These are phyloP conservation scores for Solanum appendiculatum DNA, from an alignment of 257 asterid genomes.

Conservation along the genomic window DNA sequence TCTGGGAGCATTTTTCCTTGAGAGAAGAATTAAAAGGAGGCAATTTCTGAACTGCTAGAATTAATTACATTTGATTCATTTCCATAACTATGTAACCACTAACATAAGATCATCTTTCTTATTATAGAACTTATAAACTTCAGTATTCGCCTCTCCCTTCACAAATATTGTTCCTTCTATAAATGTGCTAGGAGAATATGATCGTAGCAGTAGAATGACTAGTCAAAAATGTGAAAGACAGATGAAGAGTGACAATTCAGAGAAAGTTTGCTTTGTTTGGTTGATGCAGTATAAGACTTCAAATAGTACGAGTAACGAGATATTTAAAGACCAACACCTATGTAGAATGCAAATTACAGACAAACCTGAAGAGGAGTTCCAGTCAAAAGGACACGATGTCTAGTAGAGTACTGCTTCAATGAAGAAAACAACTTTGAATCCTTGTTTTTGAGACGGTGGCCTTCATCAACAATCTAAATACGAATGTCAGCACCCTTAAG, in stretches of 20 bases:
- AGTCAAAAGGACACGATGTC: constrained; percentile 87
- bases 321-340: background rate
- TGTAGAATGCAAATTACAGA: background rate
- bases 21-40: background rate
- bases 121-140: background rate
- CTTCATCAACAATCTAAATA: constrained; percentile 93
- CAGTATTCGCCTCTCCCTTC: background rate
- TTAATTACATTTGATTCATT: background rate
- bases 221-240: background rate
- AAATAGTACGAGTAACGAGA: background rate
- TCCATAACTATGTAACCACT: background rate
- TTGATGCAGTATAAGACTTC: background rate
- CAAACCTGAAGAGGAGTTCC: constrained; percentile 98
- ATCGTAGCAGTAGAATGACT: background rate
- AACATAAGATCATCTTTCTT: background rate
- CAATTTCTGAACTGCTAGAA: background rate
- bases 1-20: background rate
- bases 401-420: constrained; percentile 62
- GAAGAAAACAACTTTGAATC: constrained; percentile 85
- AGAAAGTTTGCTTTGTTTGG: background rate
- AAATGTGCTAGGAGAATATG: background rate
- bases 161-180: background rate
- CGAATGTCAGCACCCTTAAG: constrained; percentile 4
- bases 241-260: background rate
- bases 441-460: constrained; percentile 93